Percentiles rank a stretch among this genome's conserved stretches.
phyloP scores from a whole-genome alignment of 345 rosid species.

The Streptanthus diversifolius region DNA sequence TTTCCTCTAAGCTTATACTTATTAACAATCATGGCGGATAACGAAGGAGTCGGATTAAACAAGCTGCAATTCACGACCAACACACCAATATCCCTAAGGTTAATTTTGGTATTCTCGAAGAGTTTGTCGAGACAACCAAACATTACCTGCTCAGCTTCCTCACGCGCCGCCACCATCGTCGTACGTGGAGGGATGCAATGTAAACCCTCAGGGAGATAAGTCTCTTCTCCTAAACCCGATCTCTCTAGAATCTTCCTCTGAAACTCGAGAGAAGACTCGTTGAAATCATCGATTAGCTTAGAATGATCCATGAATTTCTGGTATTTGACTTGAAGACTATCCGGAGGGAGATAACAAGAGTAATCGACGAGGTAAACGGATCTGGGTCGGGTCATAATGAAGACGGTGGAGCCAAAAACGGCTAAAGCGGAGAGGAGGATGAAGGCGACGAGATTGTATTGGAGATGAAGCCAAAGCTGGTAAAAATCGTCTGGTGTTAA shows the following conservation, averaged over 20 bases:
- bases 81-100: not conserved
- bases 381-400: too few relatives aligned
- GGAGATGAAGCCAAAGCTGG: not conserved
- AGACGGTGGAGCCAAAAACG: not conserved
- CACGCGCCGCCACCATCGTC: not conserved
- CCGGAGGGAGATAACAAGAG: not conserved
- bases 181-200: too few relatives aligned
- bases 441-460: not conserved
- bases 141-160: not conserved
- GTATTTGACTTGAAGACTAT: not conserved
- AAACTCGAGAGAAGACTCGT: not conserved
- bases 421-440: not conserved
- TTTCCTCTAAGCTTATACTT: conserved; percentile 33
- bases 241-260: not conserved
- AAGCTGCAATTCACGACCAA: not conserved
- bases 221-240: too few relatives aligned
- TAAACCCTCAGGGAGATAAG: too few relatives aligned
- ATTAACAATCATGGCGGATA: conserved; percentile 35
- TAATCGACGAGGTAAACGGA: too few relatives aligned
- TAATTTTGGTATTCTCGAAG: not conserved
- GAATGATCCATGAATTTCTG: not conserved
- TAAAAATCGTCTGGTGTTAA: not conserved
- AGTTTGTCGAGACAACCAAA: not conserved
- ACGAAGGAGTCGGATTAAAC: conserved; percentile 32
- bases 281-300: not conserved